Percentiles rank a stretch among this genome's conserved stretches.
Conservation (phyloP, 768 basidiomycete species). For the Trametes meyenii region DNA sequence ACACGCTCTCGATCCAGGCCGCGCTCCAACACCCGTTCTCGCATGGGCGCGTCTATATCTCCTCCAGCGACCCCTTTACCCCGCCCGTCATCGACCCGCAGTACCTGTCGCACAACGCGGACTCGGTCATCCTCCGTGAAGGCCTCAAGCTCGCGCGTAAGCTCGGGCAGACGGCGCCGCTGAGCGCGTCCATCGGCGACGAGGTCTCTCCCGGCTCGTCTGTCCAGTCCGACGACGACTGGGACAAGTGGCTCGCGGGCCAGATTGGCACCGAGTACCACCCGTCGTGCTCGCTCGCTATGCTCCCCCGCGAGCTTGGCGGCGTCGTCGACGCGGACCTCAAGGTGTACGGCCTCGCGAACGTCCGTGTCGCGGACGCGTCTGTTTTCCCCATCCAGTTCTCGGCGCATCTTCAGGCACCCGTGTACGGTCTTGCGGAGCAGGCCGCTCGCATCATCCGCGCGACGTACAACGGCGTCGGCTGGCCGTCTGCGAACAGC, state of each 20-base stretch:
- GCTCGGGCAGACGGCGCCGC: slow-evolving; percentile 54
- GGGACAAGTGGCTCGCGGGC: slow-evolving; percentile 53
- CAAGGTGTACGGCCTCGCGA: slow-evolving; percentile 57
- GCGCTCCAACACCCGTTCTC: slow-evolving; percentile 69
- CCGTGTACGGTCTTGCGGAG: slow-evolving; percentile 51
- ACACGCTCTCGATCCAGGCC: slow-evolving; percentile 58
- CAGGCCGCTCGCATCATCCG: slow-evolving; percentile 49
- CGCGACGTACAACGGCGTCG: slow-evolving; percentile 39
- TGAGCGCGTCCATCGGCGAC: slow-evolving; percentile 46
- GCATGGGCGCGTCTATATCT: slow-evolving; percentile 66
- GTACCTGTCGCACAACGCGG: slow-evolving; percentile 61
- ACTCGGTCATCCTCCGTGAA: slow-evolving; percentile 53
- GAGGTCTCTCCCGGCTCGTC: slow-evolving; percentile 53
- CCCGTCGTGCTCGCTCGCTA: slow-evolving; percentile 58
- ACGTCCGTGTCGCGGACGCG: slow-evolving; percentile 61
- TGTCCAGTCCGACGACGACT: slow-evolving; percentile 57
- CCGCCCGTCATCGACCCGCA: slow-evolving; percentile 64
- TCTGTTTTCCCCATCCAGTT: slow-evolving; percentile 59
- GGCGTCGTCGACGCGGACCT: slow-evolving; percentile 62
- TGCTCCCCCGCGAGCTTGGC: slow-evolving; percentile 55
- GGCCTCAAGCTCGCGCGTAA: slow-evolving; percentile 64
- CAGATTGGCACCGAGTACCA: slow-evolving; percentile 59
- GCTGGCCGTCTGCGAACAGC: slow-evolving; percentile 7
- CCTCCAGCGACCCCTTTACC: slow-evolving; percentile 59
- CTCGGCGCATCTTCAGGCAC: slow-evolving; percentile 45